Evolutionary conservation across 257 asterid genomes (phyloP), one percentile per base, ranked within the genome.

Genomic region (Voacanga thouarsii): DNA sequence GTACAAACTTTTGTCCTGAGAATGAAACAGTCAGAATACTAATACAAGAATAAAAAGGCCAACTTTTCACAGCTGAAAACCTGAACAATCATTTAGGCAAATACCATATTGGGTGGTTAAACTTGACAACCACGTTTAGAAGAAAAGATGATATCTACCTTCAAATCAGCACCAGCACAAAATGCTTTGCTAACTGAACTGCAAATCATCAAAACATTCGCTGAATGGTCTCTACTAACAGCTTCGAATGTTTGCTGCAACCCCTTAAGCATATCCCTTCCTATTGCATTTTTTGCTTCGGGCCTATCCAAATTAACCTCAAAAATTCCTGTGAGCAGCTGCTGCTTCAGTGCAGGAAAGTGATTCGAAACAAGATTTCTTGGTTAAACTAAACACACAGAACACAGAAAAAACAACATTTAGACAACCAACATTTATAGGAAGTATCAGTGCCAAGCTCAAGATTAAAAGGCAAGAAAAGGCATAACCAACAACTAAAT

Each of bases 101-200:
- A 56, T 16, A 30, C 39, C 57, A 2, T 1, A 59, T 4, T 4
- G 7, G 14, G 56, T 51, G 33, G 43, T 65, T 23, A 45, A 59
- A 59, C 4, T 49, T 45, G 55, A 49, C 45, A 74, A 49, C 24
- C 18, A 7, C 6, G 18, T 50, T 15, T 47, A 23, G 12, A 45
- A 72, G 76, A 60, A 71, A 47, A 64, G 74, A 11, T 39, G 39
- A 68, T 71, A 21, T 16, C 24, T 80, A 94, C 99, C 97, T 95
- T 95, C 84, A 95, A 83, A 91, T 95, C 98, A 84, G 99, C 98
- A 77, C 99, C 99, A 81, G 98, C 96, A 79, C 99, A 95, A 69
- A 95, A 95, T 55, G 86, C 93, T 83, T 80, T 88, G 39, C 93
- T 94, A 75, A 93, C 96, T 33, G 89, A 89, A 85, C 98, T 95